Base-by-base conservation (phyloP, 345 rosid species). In the Boechera divaricarpa region DNA sequence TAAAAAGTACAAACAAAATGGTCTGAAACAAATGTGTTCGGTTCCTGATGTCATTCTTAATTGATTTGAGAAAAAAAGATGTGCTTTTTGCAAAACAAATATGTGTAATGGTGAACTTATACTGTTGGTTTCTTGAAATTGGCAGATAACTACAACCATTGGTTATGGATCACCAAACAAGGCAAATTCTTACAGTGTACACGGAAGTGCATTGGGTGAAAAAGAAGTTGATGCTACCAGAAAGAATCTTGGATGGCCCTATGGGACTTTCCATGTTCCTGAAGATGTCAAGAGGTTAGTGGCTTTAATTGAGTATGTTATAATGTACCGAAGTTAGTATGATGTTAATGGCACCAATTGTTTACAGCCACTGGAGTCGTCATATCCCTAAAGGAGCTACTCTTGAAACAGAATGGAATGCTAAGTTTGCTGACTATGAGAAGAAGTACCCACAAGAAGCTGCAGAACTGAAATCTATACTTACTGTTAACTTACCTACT, bases 151-250 rank as follows among this genome's bases (percentile, higher is more conserved):
- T n/a, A 93, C 98, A 16, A 91, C 95, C 80, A 93, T 93, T 66
- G 98, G 98, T 64, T 93, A 18, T 72, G 97, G 97, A 16, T 91
- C 98, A 70, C 98, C 98, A 6, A 93, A 93, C 88, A 93, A 90
- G 83, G 78, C 98, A 57, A 93, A 89, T 85, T 79, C 88, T 28
- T 89, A 91, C 78, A 89, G 94, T 72, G 98, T 89, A 6, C 98
- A 93, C 38, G 98, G 97, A 10, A 86, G 89, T 79, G 98, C 98
- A 59, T 65, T 93, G 35, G 98, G 97, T 63, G 85, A 93, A 81
- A 93, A 91, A 83, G 98, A 93, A 88, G 98, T 93, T 5, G 98
- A 91, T 74, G 98, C 98, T 76, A 93, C 98, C 29, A 89, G 98
- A 84, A 63, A 87, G 83, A 93, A 93, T 85, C 97, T 93, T 33